phyloP scores from a whole-genome alignment of 2,329 filamentous ascomycete species.

The Nigrospora sphaerica region DNA sequence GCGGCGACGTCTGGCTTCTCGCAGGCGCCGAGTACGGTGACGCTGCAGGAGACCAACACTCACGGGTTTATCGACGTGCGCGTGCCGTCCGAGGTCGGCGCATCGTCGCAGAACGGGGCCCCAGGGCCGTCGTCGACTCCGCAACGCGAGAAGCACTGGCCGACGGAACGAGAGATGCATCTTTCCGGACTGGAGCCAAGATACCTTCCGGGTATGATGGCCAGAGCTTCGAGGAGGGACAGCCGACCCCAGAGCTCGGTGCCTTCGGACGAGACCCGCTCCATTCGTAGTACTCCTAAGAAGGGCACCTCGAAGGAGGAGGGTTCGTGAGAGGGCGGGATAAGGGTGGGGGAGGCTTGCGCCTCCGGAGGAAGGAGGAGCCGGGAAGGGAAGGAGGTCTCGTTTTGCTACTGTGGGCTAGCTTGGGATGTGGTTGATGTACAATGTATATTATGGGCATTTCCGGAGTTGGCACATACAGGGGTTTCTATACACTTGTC shows the following conservation, averaged over 20 bases:
- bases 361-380: no score
- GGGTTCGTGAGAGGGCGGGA: background rate
- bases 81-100: background rate
- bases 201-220: slow-evolving; percentile 66
- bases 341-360: no score
- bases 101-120: background rate
- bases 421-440: no score
- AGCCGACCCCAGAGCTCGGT: slow-evolving; percentile 31
- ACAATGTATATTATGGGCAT: no score
- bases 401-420: no score
- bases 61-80: background rate
- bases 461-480: no score
- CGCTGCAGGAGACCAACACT: slow-evolving; percentile 1
- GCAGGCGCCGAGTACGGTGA: background rate
- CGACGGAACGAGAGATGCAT: slow-evolving; percentile 35
- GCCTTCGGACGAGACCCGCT: slow-evolving; percentile 25
- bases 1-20: no score
- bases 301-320: slow-evolving; percentile 13
- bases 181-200: slow-evolving; percentile 56
- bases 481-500: no score
- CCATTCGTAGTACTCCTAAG: slow-evolving; percentile 9
- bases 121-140: background rate
- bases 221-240: slow-evolving; percentile 37
- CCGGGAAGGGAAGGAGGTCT: no score
- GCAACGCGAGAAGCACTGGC: slow-evolving; percentile 27